These are phyloP conservation scores for Musa troglodytarum DNA, from an alignment of 176 grass and related monocot species.

Conservation along the genomic window DNA sequence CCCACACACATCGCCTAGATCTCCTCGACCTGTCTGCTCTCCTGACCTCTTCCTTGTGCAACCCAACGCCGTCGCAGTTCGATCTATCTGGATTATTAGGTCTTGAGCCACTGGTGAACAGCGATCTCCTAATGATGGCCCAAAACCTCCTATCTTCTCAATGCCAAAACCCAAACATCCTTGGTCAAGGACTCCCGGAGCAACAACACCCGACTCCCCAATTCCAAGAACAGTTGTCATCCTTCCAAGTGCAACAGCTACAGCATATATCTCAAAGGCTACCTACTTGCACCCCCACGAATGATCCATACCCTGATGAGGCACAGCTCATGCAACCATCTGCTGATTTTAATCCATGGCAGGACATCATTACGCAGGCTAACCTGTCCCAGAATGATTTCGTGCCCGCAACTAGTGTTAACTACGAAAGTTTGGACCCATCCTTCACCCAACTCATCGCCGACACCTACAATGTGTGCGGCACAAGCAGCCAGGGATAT, in stretches of 20 bases:
- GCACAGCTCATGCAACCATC: constrained; percentile 19
- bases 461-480: constrained; percentile 30
- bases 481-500: constrained; percentile 23
- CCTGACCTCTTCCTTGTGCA: constrained; percentile 50
- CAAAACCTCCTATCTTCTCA: constrained; percentile 25
- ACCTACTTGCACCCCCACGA: neutral
- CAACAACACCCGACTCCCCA: constrained; percentile 13
- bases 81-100: constrained; percentile 55
- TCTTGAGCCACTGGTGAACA: constrained; percentile 53
- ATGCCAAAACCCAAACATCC: constrained; percentile 3
- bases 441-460: constrained; percentile 22
- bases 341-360: constrained; percentile 16
- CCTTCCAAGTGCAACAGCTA: neutral
- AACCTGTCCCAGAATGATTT: neutral
- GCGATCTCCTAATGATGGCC: constrained; percentile 56
- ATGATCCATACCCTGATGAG: constrained; percentile 14
- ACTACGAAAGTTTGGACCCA: constrained; percentile 3
- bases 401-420: neutral
- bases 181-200: neutral
- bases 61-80: constrained; percentile 34
- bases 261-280: neutral
- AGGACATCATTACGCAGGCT: constrained; percentile 22
- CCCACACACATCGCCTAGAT: constrained; percentile 70
- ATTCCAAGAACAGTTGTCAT: neutral
- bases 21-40: constrained; percentile 69